Evolutionary conservation across 2,329 filamentous ascomycete genomes (phyloP).

Genomic region (Nannizzia gypsea): DNA sequence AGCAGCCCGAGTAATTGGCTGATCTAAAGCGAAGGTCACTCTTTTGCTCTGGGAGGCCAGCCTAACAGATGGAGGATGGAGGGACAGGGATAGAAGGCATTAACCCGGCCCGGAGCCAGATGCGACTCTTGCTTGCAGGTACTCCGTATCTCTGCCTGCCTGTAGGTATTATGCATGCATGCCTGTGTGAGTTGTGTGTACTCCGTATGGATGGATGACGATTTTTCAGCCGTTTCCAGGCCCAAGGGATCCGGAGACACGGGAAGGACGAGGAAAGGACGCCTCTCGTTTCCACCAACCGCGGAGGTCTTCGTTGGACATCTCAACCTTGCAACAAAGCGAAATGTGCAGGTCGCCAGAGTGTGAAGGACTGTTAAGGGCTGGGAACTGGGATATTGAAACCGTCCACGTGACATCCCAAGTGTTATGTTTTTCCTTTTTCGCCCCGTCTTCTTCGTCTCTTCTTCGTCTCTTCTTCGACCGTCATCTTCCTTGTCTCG

Average conservation of each 20-base stretch:
- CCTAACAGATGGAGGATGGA: conserved; percentile 2
- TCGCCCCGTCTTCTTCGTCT: too few relatives aligned
- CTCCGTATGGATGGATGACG: too few relatives aligned
- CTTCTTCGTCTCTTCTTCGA: background rate
- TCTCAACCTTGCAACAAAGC: background rate
- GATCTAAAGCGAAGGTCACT: background rate
- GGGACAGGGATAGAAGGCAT: conserved; percentile 1
- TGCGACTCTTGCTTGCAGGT: background rate
- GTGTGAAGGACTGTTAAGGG: background rate
- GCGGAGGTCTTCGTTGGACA: background rate
- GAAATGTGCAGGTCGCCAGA: background rate
- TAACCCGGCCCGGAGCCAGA: background rate
- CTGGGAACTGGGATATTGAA: background rate
- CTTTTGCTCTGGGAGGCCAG: background rate
- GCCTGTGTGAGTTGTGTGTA: too few relatives aligned
- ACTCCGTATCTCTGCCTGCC: background rate
- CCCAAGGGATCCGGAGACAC: conserved; percentile 1
- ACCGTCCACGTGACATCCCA: background rate
- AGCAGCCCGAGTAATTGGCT: background rate
- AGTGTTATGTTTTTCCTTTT: background rate
- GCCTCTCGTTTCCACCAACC: background rate
- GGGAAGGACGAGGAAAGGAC: background rate
- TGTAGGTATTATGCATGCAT: too few relatives aligned
- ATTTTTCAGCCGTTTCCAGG: conserved; percentile 1
- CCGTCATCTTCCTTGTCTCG: background rate